A percentile compares a stretch with the other conserved stretches of the same genome.
These are phyloP conservation scores for Pythium brachiatum DNA, from an alignment of 352 stramenopile genomes.

Conservation along the genomic window DNA sequence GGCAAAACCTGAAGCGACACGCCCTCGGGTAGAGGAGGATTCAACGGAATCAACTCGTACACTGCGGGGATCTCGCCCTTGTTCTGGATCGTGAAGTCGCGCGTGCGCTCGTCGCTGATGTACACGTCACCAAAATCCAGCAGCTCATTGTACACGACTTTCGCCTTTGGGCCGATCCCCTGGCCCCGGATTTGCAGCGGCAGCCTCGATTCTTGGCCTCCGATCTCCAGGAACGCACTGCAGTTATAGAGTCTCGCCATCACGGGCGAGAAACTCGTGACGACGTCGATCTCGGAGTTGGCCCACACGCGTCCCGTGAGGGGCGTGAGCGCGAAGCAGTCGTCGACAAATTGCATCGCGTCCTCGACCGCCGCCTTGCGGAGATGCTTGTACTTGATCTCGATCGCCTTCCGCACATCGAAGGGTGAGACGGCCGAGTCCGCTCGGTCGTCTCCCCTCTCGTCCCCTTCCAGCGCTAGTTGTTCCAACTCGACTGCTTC, in stretches of 20 bases:
- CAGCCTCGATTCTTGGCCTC: slow-evolving; percentile 85
- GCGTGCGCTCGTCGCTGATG: slow-evolving; percentile 85
- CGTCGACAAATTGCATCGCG: slow-evolving; percentile 93
- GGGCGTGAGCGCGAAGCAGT: slow-evolving; percentile 90
- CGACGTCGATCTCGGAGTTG: slow-evolving; percentile 89
- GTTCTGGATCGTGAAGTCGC: slow-evolving; percentile 92
- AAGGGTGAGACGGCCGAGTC: slow-evolving; percentile 40
- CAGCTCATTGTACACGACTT: slow-evolving; percentile 92
- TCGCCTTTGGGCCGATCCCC: slow-evolving; percentile 92
- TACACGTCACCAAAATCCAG: slow-evolving; percentile 95
- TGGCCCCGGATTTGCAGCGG: slow-evolving; percentile 87
- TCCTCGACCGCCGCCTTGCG: slow-evolving; percentile 89
- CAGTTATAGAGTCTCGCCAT: slow-evolving; percentile 82
- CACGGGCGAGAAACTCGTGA: slow-evolving; percentile 86
- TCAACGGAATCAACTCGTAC: slow-evolving; percentile 61
- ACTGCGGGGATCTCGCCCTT: slow-evolving; percentile 91
- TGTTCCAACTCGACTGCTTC: slow-evolving; percentile 70
- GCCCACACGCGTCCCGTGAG: slow-evolving; percentile 90
- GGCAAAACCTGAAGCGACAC: slow-evolving; percentile 48
- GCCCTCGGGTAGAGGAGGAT: slow-evolving; percentile 28
- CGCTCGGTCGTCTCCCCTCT: slow-evolving; percentile 11
- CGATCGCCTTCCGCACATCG: slow-evolving; percentile 58
- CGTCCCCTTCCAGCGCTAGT: slow-evolving; percentile 46
- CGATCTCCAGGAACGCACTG: slow-evolving; percentile 86
- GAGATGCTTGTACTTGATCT: slow-evolving; percentile 91